phyloP scores from a whole-genome alignment of 2,329 filamentous ascomycete genomes.

The Clonostachys sp. region DNA sequence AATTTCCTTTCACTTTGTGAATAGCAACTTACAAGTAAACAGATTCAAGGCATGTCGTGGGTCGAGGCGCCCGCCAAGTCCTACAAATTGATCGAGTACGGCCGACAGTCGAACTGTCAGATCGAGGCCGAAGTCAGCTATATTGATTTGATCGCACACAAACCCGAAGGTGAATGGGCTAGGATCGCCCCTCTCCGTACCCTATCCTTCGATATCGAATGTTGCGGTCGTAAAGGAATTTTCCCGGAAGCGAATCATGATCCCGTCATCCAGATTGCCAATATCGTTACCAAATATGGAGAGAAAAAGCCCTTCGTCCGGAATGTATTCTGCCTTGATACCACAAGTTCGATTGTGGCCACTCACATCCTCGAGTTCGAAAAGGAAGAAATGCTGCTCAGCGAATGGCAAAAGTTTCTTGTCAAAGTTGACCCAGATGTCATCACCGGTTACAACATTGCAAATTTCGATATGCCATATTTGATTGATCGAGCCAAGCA shows the following conservation, averaged over 20 bases:
- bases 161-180: conserved; percentile 88
- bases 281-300: conserved; percentile 90
- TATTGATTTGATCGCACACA: conserved; percentile 77
- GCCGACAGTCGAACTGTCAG: conserved; percentile 87
- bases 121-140: conserved; percentile 89
- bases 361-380: conserved; percentile 85
- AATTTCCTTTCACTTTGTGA: neutral
- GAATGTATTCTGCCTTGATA: conserved; percentile 94
- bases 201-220: conserved; percentile 97
- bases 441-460: conserved; percentile 97
- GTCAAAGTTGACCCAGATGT: conserved; percentile 91
- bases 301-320: conserved; percentile 93
- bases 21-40: conserved; percentile 8
- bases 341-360: conserved; percentile 89
- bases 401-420: conserved; percentile 85
- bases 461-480: conserved; percentile 98
- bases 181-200: conserved; percentile 95
- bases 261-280: conserved; percentile 96
- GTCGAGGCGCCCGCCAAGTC: conserved; percentile 75
- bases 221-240: conserved; percentile 93
- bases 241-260: conserved; percentile 92
- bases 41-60: conserved; percentile 96
- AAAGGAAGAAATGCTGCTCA: conserved; percentile 84
- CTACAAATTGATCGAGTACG: conserved; percentile 65
- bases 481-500: conserved; percentile 83